These are phyloP conservation scores for Geotrichum bryndzae DNA, from an alignment of 1,139 yeast genomes.

Conservation along the genomic window DNA sequence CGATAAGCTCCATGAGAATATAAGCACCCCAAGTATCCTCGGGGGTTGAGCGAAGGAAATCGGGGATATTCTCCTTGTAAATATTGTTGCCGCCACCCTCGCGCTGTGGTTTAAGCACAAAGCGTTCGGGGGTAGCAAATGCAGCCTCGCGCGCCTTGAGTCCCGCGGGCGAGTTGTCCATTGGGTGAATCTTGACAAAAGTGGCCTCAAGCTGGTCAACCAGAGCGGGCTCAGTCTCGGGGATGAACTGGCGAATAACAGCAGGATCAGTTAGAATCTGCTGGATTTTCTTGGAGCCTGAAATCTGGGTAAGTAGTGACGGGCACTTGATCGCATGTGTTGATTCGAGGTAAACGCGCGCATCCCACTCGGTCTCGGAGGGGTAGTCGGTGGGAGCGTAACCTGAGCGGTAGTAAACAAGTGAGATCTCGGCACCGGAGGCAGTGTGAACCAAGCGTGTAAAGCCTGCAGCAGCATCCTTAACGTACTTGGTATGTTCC, in stretches of 20 bases:
- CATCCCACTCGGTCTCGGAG: slow-evolving; percentile 62
- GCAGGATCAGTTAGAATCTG: slow-evolving; percentile 65
- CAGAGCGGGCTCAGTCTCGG: slow-evolving; percentile 37
- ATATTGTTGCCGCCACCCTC: slow-evolving; percentile 95
- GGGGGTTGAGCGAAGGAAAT: slow-evolving; percentile 54
- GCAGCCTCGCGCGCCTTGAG: slow-evolving; percentile 60
- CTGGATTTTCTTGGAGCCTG: slow-evolving; percentile 91
- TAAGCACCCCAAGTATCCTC: slow-evolving; percentile 82
- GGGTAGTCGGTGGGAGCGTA: slow-evolving; percentile 76
- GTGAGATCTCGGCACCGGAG: slow-evolving; percentile 68
- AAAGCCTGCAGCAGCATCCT: slow-evolving; percentile 3
- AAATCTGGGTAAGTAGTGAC: slow-evolving; percentile 74
- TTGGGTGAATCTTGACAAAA: slow-evolving; percentile 79
- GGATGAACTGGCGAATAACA: slow-evolving; percentile 42
- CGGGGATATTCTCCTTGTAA: slow-evolving; percentile 78
- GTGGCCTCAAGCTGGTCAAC: slow-evolving; percentile 47
- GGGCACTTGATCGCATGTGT: slow-evolving; percentile 88
- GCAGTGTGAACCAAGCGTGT: slow-evolving; percentile 42
- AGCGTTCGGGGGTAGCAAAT: slow-evolving; percentile 57
- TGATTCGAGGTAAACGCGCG: slow-evolving; percentile 64
- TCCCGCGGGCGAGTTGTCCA: slow-evolving; percentile 65
- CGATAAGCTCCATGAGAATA: slow-evolving; percentile 86
- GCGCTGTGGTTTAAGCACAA: slow-evolving; percentile 91
- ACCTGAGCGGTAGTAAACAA: slow-evolving; percentile 86
- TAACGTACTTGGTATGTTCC: slow-evolving; percentile 35